Base-by-base conservation (phyloP, 148 eudicot genomes). In the Dysphania ambrosioides region DNA sequence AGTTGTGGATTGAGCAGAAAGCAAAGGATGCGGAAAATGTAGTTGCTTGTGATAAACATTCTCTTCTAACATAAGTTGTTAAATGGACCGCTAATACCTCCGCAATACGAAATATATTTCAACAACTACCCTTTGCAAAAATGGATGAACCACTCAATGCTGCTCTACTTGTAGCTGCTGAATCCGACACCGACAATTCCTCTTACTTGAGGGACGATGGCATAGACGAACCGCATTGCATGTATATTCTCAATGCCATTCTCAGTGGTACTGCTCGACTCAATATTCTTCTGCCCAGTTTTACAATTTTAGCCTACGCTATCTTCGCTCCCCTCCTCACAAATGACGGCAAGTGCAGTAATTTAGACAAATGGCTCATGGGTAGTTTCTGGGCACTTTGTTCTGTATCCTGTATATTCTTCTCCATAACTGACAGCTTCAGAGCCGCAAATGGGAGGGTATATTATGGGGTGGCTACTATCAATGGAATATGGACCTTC, bases 191-290 rank as follows among this genome's bases (percentile, higher is more conserved):
- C n/a, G n/a, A 73, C 16, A 69, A 76, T 53, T 35, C 65, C 42
- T 18, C 53, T 66, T 44, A 72, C 35, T 7, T 78, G 57, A 75
- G 70, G n/a, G 83, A 89, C 5, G 84, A 84, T 4, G 82, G 79
- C 26, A 63, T 60, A 0, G 86, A 89, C 18, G 87, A 84, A 71
- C 82, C 84, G 63, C 76, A 86, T 64, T 83, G 79, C 73, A 73
- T 84, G 82, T 78, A 81, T 53, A 32, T 84, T 36, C 79, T 86
- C 61, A 87, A 84, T 42, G 81, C 82, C 68, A 78, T 90, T 79
- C 74, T 90, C 36, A 86, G 91, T 13, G 87, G 90, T 78, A 86
- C 90, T 0, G 90, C 91, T 49, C 87, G 90, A 56, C 90, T 90
- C 72, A 86, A 88, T 16, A 79, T 85, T 42, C 87, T 90, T 64